Percentiles rank a stretch among this genome's conserved stretches.
These are phyloP conservation scores for Coemansia sp. DNA, from an alignment of 192 early-diverging fungal genomes.

Conservation along the genomic window DNA sequence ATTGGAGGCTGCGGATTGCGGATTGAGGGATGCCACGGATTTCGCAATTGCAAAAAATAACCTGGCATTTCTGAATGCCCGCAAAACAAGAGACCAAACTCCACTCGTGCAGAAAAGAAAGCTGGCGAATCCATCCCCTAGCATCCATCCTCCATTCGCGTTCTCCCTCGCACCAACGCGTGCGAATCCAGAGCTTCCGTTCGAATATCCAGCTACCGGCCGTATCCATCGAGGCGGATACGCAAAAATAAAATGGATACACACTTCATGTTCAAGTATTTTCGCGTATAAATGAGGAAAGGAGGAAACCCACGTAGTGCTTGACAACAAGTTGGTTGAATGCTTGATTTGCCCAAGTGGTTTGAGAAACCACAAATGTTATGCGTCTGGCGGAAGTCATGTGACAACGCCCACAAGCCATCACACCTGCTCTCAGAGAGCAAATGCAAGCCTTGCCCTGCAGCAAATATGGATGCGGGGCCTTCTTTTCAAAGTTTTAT, in stretches of 20 bases:
- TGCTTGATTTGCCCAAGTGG: neutral
- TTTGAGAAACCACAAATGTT: neutral
- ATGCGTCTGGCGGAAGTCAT: too few relatives aligned
- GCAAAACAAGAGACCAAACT: too few relatives aligned
- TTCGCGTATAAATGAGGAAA: neutral
- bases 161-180: too few relatives aligned
- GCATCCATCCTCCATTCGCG: too few relatives aligned
- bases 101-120: too few relatives aligned
- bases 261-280: constrained; percentile 19
- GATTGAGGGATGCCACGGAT: neutral
- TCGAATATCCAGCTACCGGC: neutral
- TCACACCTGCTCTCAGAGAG: too few relatives aligned
- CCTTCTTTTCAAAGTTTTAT: too few relatives aligned
- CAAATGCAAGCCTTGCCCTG: too few relatives aligned
- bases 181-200: too few relatives aligned
- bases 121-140: neutral
- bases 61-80: too few relatives aligned
- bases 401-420: too few relatives aligned
- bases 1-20: neutral
- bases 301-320: constrained; percentile 1
- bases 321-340: neutral
- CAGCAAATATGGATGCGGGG: too few relatives aligned
- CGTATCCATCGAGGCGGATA: neutral
- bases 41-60: neutral
- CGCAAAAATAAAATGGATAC: constrained; percentile 6